Base-by-base conservation (phyloP, 1,284 basidiomycete genomes). In the Erythrobasidium hasegawianum region DNA sequence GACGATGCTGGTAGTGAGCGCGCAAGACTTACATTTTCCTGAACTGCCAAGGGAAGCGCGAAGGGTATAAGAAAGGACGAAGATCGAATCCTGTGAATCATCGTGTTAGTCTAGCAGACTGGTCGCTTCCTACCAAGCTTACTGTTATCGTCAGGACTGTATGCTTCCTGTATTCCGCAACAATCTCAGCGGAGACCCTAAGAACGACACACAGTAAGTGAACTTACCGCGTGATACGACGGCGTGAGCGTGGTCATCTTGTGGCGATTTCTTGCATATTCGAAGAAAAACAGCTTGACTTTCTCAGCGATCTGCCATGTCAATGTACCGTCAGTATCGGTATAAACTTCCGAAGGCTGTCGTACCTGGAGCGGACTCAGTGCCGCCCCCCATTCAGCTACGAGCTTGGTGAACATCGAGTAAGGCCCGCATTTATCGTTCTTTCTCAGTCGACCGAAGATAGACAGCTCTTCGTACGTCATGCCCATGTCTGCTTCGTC, bases 231-330 rank as follows among this genome's bases (percentile, higher is more conserved):
- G 77, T 98, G 96, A 73, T 98, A 97, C 2, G 90, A 85, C 0
- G 95, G 96, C 0, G 96, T 98, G 69, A 99, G 76, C 0, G 94
- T 98, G 9, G 96, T 98, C 95, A 98, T 98, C 84, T 98, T 98
- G 79, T 98, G 95, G 59, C 96, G 81, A 78, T 98, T 99, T 66
- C 94, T 83, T 0, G 95, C 95, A 73, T 99, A 87, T 77, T 95
- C 91, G 75, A 94, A 96, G 82, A 92, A 98, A 82, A 98, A 98
- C 64, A 87, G 80, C 78, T 98, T 97, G 73, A 98, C 95, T 80
- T 97, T 98, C 71, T 91, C 88, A 5, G 95, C 95, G 64, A 98
- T 91, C 89, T 95, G 66, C 2, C 62, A 62, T 7, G 33, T n/a
- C n/a, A 4, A 33, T 29, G 16, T 27, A n/a, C 22, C 38, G 24